Base-by-base conservation (phyloP, 768 basidiomycete genomes). In the Auricularia sp. region DNA sequence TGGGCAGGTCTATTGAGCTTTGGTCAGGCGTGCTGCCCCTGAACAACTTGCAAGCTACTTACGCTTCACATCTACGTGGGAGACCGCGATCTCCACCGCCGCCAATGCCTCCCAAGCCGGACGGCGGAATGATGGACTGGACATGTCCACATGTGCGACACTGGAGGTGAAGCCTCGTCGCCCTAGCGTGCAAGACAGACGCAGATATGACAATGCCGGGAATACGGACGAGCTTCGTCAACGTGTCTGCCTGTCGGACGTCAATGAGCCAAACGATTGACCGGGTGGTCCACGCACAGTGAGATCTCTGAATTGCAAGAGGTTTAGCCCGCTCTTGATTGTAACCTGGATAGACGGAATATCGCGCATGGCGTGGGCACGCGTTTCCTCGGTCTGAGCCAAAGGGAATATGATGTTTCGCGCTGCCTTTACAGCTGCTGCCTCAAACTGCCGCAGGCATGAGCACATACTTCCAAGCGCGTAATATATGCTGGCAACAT, bases 121-220 rank as follows among this genome's bases (percentile, higher is more conserved):
- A 84, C 21, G 83, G 77, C 7, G 94, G 92, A 66, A 88, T 84
- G 47, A 98, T 82, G 0, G 82, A 82, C 73, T 91, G 94, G 8
- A 85, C 83, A 3, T 86, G 85, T 42, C 91, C 83, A 74, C 97
- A 99, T 1, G 87, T 86, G 65, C 94, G 92, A 75, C 97, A 99
- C 75, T 94, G 94, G 18, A 99, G 81, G 70, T 92, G 88, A 3
- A 99, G 82, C 68, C 89, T 92, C 24, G 94, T 94, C 10, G 97
- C 94, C 54, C 96, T 87, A 1, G 96, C 92, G 0, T 94, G 92
- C 24, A 98, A 83, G 18, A 94, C 88, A 10, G 94, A 96, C 0
- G 97, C 92, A 37, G 95, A 95, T 73, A 98, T 98, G 73, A 98
- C 94, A 70, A 99, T 99, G 37, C 97, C 97, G 1, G 97, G 97